Conservation (phyloP, 768 basidiomycete species). For the Termitomyces sp. region DNA sequence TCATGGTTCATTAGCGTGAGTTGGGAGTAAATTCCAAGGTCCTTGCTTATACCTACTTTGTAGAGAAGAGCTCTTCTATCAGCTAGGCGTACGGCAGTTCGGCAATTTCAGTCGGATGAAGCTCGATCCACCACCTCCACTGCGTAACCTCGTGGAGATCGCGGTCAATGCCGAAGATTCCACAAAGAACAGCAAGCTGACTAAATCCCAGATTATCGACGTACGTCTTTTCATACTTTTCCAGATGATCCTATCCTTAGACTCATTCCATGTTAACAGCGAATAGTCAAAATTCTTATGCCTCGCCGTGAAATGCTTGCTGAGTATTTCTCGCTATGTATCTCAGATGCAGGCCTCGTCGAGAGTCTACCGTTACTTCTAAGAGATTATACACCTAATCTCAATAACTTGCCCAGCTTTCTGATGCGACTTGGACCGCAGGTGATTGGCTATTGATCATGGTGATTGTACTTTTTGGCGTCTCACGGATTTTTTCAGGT, state of each 20-base stretch:
- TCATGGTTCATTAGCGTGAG: constrained; percentile 80
- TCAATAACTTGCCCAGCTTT: constrained; percentile 86
- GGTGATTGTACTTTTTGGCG: background rate
- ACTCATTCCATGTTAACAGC: constrained; percentile 34
- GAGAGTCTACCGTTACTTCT: constrained; percentile 80
- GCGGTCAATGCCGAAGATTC: constrained; percentile 73
- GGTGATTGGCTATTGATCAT: constrained; percentile 39
- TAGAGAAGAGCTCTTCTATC: constrained; percentile 95
- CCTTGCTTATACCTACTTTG: constrained; percentile 3
- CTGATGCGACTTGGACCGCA: constrained; percentile 91
- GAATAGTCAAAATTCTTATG: constrained; percentile 60
- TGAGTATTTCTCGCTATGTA: constrained; percentile 85
- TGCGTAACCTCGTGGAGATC: constrained; percentile 69
- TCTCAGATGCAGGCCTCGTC: constrained; percentile 66
- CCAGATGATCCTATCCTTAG: background rate
- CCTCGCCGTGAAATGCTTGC: constrained; percentile 76
- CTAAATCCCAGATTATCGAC: constrained; percentile 63
- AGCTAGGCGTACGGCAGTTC: constrained; percentile 89
- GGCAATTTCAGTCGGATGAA: constrained; percentile 74
- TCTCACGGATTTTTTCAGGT: constrained; percentile 49
- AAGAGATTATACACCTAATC: constrained; percentile 84
- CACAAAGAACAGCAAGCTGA: constrained; percentile 50
- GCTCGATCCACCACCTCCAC: constrained; percentile 77
- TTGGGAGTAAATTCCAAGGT: constrained; percentile 14
- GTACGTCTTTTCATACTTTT: constrained; percentile 40